Base-by-base conservation (phyloP, 306 rosid genomes). In the Crataegus laevigata region DNA sequence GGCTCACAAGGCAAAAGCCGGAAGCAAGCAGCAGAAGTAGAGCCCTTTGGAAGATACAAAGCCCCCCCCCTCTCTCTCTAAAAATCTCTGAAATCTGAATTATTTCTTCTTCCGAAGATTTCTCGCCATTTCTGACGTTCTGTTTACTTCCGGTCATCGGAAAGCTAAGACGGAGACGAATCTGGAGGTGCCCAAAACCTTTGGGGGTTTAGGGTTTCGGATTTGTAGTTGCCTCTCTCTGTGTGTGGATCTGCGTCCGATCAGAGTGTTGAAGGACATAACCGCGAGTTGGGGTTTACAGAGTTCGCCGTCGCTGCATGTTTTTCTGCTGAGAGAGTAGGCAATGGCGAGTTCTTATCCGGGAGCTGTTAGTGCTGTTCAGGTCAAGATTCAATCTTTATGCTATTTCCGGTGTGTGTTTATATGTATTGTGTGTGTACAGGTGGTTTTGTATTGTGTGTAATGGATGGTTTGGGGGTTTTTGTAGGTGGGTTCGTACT, bases 401-500 rank as follows among this genome's bases (percentile, higher is more conserved):
- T 59, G 18, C 38, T 40, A 50, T 28, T 30, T 65, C 3, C 28
- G 5, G 17, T 68, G 38, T 21, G 2, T 38, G 5, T 34, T 28
- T 21, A 19, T 15, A 0, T 65, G 2, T 18, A 22, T 0, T 61
- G 9, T 26, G 5, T 8, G 3, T 40, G 0, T 58, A 52, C 66
- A 0, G 54, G 54, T 5, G 11, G 51, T 12, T 29, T n/a, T 26
- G 12, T 72, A 11, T 5, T 24, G 18, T 43, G 26, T 64, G 13
- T 24, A 13, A 24, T 77, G 58, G 32, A 66, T 26, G 8, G 50
- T 30, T 69, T 68, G 24, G 28, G 30, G 65, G 32, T 72, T 72
- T 24, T 75, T 77, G 15, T 77, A 93, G 98, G 98, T 93, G n/a
- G 98, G 98, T 26, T 91, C 98, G 4, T 89, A 93, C 85, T 93